A percentile compares a stretch with the other conserved stretches of the same genome.
These are phyloP conservation scores for Didymosphaeria variabile DNA, from an alignment of 2,329 filamentous ascomycete species.

Conservation along the genomic window DNA sequence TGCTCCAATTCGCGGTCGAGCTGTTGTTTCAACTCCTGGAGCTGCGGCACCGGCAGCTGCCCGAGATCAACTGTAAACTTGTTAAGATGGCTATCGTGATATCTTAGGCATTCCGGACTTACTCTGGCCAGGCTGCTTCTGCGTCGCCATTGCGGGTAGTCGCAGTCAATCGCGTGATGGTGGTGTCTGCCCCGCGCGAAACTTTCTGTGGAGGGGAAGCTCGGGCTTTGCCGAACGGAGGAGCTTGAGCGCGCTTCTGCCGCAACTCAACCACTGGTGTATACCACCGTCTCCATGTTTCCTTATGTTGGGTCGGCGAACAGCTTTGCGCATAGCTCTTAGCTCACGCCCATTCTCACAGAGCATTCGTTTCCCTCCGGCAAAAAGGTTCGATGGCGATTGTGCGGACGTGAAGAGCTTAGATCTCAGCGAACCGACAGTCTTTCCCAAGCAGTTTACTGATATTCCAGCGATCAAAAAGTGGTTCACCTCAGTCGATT, in stretches of 20 bases:
- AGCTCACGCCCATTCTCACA: constrained; percentile 23
- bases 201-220: constrained; percentile 13
- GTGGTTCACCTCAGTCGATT: constrained; percentile 37
- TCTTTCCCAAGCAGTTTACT: constrained; percentile 34
- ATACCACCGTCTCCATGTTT: neutral
- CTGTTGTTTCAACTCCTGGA: constrained; percentile 92
- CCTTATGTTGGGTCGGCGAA: constrained; percentile 19
- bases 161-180: constrained; percentile 1
- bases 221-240: constrained; percentile 9
- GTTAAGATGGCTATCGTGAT: neutral
- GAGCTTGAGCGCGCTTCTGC: constrained; percentile 4
- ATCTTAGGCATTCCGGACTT: constrained; percentile 10
- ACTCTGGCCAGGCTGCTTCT: constrained; percentile 41
- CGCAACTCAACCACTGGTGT: neutral
- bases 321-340: neutral
- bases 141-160: constrained; percentile 24
- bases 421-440: constrained; percentile 28
- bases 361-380: constrained; percentile 18
- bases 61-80: constrained; percentile 68
- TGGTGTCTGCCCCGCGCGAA: constrained; percentile 17
- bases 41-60: constrained; percentile 82
- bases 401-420: constrained; percentile 25
- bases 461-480: constrained; percentile 39
- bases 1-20: constrained; percentile 96
- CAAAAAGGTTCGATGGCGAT: constrained; percentile 18